A percentile compares a stretch with the other conserved stretches of the same genome.
Conservation (phyloP, 805 yeast genomes). For the Yamadazyma insecticola region DNA sequence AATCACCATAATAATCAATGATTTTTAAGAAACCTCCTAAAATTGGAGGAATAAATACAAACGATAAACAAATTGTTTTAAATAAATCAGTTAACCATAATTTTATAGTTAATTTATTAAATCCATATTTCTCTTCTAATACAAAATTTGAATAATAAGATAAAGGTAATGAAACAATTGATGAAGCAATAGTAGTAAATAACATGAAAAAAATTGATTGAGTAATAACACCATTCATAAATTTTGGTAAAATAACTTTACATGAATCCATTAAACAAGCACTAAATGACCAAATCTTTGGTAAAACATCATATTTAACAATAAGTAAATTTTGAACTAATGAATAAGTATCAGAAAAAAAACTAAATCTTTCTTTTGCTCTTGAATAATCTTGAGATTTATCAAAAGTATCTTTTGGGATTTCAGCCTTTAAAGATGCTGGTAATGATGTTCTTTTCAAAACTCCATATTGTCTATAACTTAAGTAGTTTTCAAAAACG, state of each 20-base stretch:
- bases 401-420: conserved; percentile 66
- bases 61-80: conserved; percentile 52
- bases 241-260: conserved; percentile 33
- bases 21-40: conserved; percentile 75
- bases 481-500: conserved; percentile 67
- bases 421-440: conserved; percentile 58
- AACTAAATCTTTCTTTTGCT: conserved; percentile 69
- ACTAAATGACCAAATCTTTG: conserved; percentile 37
- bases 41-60: conserved; percentile 66
- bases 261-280: conserved; percentile 60
- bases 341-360: conserved; percentile 48
- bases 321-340: conserved; percentile 54
- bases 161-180: conserved; percentile 60
- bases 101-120: conserved; percentile 74
- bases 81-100: conserved; percentile 72
- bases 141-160: conserved; percentile 78
- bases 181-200: conserved; percentile 47
- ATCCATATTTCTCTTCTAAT: conserved; percentile 88
- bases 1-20: conserved; percentile 72
- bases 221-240: conserved; percentile 55
- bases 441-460: conserved; percentile 57
- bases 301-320: conserved; percentile 52
- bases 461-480: conserved; percentile 72
- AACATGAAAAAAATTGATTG: conserved; percentile 65
- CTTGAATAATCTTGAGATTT: conserved; percentile 76